Percentiles rank a stretch among this genome's conserved stretches.
Evolutionary conservation across 2,329 filamentous ascomycete genomes (phyloP).

Genomic region (Pseudocercospora ulei): DNA sequence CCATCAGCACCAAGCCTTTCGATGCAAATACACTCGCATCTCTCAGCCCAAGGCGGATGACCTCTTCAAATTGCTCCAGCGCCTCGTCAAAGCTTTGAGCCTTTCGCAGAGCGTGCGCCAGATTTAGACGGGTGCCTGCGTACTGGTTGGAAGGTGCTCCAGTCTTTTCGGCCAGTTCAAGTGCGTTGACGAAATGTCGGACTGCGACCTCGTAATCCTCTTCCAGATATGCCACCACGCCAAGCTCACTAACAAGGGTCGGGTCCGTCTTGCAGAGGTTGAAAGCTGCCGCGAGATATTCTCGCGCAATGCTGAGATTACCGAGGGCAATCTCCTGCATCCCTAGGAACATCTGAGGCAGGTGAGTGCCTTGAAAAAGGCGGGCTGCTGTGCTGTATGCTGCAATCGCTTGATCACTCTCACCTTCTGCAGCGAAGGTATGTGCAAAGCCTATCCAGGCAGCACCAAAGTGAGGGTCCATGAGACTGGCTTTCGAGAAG

Average conservation of each 20-base stretch:
- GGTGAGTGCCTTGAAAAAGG: slow-evolving; percentile 90
- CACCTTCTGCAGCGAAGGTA: slow-evolving; percentile 92
- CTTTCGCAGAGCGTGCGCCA: slow-evolving; percentile 77
- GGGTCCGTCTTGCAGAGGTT: slow-evolving; percentile 75
- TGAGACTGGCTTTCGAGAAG: slow-evolving; percentile 94
- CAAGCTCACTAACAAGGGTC: slow-evolving; percentile 86
- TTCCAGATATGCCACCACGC: slow-evolving; percentile 91
- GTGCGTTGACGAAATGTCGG: slow-evolving; percentile 64
- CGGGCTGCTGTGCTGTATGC: slow-evolving; percentile 93
- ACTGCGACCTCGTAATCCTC: slow-evolving; percentile 66
- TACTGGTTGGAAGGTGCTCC: slow-evolving; percentile 65
- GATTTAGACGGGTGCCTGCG: slow-evolving; percentile 74
- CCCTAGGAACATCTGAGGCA: slow-evolving; percentile 88
- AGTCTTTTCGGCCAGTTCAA: slow-evolving; percentile 68
- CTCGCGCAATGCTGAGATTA: slow-evolving; percentile 85
- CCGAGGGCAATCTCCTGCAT: slow-evolving; percentile 98
- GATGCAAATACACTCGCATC: slow-evolving; percentile 69
- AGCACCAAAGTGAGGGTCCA: slow-evolving; percentile 93
- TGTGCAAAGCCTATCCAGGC: slow-evolving; percentile 99
- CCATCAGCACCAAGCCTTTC: slow-evolving; percentile 74
- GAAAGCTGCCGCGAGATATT: slow-evolving; percentile 87
- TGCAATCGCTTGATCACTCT: slow-evolving; percentile 95
- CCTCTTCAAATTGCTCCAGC: slow-evolving; percentile 73
- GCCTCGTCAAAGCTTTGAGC: slow-evolving; percentile 60
- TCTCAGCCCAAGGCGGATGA: slow-evolving; percentile 66